A percentile compares a stretch with the other conserved stretches of the same genome.
Evolutionary conservation across 176 grass and related monocot species (phyloP).

Genomic region (Oryza punctata): DNA sequence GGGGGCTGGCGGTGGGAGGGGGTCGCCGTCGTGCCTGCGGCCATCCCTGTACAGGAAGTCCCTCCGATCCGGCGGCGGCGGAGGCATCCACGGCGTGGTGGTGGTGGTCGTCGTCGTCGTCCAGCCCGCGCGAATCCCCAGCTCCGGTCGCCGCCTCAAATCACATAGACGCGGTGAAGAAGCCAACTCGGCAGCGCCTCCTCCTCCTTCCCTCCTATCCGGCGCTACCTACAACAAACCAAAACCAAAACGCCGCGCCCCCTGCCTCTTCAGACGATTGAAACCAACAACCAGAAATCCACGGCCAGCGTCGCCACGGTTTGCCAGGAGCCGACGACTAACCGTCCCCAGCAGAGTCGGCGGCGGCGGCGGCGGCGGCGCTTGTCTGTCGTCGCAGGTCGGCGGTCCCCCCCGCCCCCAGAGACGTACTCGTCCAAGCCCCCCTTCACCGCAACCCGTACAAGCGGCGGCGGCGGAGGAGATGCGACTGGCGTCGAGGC

Average conservation of each 20-base stretch:
- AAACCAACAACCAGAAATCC: neutral
- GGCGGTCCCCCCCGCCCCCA: neutral
- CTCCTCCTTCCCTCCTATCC: slow-evolving; percentile 13
- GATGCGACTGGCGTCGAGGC: neutral
- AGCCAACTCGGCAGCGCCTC: neutral
- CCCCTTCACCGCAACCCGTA: neutral
- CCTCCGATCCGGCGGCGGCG: slow-evolving; percentile 75
- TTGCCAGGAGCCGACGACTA: neutral
- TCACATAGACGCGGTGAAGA: slow-evolving; percentile 40
- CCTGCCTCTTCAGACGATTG: neutral
- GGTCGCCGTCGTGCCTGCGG: slow-evolving; percentile 56
- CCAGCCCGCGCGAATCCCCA: slow-evolving; percentile 8
- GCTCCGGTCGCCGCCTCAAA: slow-evolving; percentile 41
- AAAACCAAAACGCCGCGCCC: neutral
- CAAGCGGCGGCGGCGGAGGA: neutral
- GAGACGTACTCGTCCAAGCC: neutral
- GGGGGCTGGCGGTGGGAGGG: slow-evolving; percentile 31
- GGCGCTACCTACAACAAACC: slow-evolving; percentile 2
- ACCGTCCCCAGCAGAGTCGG: neutral
- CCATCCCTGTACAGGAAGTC: slow-evolving; percentile 72
- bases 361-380: neutral
- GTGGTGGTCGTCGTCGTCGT: slow-evolving; percentile 38
- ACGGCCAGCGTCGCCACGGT: slow-evolving; percentile 11
- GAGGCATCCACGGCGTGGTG: slow-evolving; percentile 65
- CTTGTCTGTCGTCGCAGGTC: neutral